Evolutionary conservation across 1,284 basidiomycete species (phyloP).

Genomic region (Cerrena zonata): DNA sequence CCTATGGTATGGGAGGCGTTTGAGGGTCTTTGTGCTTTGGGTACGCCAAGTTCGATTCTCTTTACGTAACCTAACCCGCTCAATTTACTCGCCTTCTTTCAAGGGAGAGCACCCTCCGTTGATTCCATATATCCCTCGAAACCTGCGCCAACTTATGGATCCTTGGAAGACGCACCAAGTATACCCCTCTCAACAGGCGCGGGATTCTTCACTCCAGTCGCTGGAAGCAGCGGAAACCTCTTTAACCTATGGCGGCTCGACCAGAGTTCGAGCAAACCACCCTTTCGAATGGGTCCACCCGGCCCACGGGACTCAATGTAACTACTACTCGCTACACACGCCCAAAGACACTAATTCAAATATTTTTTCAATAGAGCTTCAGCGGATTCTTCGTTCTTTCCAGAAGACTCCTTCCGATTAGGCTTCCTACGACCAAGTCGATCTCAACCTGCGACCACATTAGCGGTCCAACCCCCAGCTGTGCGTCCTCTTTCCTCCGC

Average conservation of each 20-base stretch:
- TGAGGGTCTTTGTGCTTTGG: conserved; percentile 79
- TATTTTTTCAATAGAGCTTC: conserved; percentile 39
- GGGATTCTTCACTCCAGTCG: conserved; percentile 77
- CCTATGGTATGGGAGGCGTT: conserved; percentile 92
- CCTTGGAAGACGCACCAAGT: conserved; percentile 45
- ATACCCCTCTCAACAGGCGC: conserved; percentile 51
- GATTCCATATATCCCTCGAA: conserved; percentile 68
- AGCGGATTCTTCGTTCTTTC: conserved; percentile 55
- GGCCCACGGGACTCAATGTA: conserved; percentile 62
- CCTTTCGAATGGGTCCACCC: conserved; percentile 44
- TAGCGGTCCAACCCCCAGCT: conserved; percentile 39
- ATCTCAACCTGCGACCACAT: conserved; percentile 25
- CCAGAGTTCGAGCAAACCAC: conserved; percentile 22
- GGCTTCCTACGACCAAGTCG: conserved; percentile 31
- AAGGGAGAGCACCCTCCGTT: conserved; percentile 63
- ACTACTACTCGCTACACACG: conserved; percentile 17
- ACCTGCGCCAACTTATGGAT: conserved; percentile 44
- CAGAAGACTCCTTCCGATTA: conserved; percentile 57
- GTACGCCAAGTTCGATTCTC: conserved; percentile 40
- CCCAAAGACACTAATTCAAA: background rate
- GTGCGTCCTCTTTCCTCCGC: conserved; percentile 71
- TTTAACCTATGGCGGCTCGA: conserved; percentile 51
- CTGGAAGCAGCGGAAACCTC: conserved; percentile 45
- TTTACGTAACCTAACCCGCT: too few species aligned
- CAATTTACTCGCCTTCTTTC: too few species aligned